Conservation (phyloP, 345 rosid genomes). For the Rhizophora mangle region DNA sequence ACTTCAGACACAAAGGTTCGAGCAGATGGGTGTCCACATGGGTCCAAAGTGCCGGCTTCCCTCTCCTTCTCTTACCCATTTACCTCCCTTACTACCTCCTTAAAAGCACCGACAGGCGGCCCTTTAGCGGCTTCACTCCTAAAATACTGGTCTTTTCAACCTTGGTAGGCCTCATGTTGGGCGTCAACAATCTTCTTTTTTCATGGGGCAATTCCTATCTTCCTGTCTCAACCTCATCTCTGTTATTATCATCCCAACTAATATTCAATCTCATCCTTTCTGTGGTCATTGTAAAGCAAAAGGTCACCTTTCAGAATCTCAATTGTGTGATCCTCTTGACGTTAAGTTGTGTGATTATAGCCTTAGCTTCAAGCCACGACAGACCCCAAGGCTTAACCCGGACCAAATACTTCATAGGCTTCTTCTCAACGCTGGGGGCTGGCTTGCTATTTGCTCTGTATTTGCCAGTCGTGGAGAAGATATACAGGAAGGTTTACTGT, state of each 20-base stretch:
- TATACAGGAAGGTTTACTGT: slow-evolving; percentile 60
- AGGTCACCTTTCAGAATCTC: slow-evolving; percentile 70
- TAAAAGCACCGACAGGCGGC: slow-evolving; percentile 40
- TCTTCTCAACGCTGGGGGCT: slow-evolving; percentile 65
- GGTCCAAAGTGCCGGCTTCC: slow-evolving; percentile 89
- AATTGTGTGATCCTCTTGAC: slow-evolving; percentile 75
- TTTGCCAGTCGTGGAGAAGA: slow-evolving; percentile 68
- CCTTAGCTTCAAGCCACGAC: slow-evolving; percentile 53
- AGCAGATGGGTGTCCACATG: slow-evolving; percentile 92
- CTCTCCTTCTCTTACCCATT: slow-evolving; percentile 63
- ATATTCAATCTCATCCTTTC: slow-evolving; percentile 79
- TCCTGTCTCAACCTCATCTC: slow-evolving; percentile 88
- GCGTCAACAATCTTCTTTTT: slow-evolving; percentile 80
- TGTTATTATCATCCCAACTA: slow-evolving; percentile 77
- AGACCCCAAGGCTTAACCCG: slow-evolving; percentile 46
- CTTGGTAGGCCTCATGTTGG: slow-evolving; percentile 64
- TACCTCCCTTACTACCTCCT: slow-evolving; percentile 49
- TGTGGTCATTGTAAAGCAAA: slow-evolving; percentile 69
- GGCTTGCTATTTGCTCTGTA: slow-evolving; percentile 80
- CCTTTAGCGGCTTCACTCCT: slow-evolving; percentile 62
- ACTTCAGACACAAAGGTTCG: slow-evolving; percentile 73
- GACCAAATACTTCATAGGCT: slow-evolving; percentile 69
- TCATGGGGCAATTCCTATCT: slow-evolving; percentile 90
- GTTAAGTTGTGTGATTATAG: slow-evolving; percentile 63
- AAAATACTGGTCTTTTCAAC: slow-evolving; percentile 38